Conservation (phyloP, 78 protist species). For the Dictyostelium capitatum region DNA sequence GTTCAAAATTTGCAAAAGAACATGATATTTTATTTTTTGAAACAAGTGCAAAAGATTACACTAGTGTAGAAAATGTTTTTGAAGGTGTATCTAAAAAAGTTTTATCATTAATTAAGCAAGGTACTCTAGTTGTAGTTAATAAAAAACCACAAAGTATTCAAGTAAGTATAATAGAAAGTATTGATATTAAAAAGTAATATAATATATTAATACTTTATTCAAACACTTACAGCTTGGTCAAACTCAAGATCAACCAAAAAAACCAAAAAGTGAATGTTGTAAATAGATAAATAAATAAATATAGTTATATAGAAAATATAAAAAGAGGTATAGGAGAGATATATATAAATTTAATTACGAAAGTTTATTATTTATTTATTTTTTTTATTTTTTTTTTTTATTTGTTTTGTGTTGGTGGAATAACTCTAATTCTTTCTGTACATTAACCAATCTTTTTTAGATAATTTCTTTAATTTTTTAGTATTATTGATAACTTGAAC, state of each 20-base stretch:
- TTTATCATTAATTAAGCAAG: constrained; percentile 44
- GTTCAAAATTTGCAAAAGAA: constrained; percentile 52
- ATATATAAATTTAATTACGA: neutral
- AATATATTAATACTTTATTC: neutral
- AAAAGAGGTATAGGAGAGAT: neutral
- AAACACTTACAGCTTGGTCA: neutral
- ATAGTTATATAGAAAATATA: neutral
- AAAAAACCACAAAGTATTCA: constrained; percentile 65
- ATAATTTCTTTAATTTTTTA: constrained; percentile 4
- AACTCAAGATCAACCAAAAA: neutral
- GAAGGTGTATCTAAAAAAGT: constrained; percentile 49
- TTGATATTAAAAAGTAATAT: neutral
- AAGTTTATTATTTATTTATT: neutral
- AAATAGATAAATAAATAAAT: neutral
- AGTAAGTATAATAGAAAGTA: constrained; percentile 32
- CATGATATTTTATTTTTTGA: constrained; percentile 53
- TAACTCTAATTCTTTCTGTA: neutral
- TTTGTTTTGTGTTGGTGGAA: neutral
- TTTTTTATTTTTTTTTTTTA: neutral
- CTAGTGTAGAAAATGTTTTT: constrained; percentile 74
- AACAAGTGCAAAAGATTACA: constrained; percentile 69
- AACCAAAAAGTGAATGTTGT: constrained; percentile 23
- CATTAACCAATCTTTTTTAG: constrained; percentile 11
- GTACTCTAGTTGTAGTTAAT: constrained; percentile 56
- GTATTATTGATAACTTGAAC: constrained; percentile 56